These are phyloP conservation scores for Galium porrigens DNA, from an alignment of 305 asterid species.

Conservation along the genomic window DNA sequence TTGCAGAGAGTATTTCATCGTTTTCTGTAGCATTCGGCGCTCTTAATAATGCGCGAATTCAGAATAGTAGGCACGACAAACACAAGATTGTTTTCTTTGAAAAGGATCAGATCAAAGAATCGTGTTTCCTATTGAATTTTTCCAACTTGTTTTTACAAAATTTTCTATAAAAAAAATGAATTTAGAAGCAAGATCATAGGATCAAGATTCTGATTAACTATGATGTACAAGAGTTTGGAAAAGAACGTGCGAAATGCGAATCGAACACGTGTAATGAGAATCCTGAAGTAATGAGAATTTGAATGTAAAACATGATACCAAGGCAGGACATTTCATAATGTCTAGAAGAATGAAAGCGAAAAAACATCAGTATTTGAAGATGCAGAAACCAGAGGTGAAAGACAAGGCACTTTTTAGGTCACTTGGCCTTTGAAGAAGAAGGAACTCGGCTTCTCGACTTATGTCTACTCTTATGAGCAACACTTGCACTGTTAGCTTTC, in stretches of 20 bases:
- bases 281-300: background rate
- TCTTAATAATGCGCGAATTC: background rate
- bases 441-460: conserved; percentile 28
- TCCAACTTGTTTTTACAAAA: too few species aligned
- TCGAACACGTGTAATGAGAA: too few species aligned
- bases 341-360: background rate
- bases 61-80: too few species aligned
- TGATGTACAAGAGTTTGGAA: too few species aligned
- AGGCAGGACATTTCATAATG: background rate
- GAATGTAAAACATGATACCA: background rate
- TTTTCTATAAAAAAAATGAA: too few species aligned
- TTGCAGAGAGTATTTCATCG: background rate
- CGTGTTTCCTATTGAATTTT: too few species aligned
- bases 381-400: background rate
- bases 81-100: too few species aligned
- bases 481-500: conserved; percentile 25
- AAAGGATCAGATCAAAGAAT: too few species aligned
- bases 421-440: conserved; percentile 28
- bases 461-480: conserved; percentile 32
- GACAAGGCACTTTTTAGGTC: conserved; percentile 1
- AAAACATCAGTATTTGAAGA: background rate
- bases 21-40: background rate
- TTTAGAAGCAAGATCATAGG: too few species aligned
- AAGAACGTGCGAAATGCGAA: too few species aligned
- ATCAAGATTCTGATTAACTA: too few species aligned